These are phyloP conservation scores for Aspergillus incahuasiensis DNA, from an alignment of 495 filamentous ascomycete genomes.

Conservation along the genomic window DNA sequence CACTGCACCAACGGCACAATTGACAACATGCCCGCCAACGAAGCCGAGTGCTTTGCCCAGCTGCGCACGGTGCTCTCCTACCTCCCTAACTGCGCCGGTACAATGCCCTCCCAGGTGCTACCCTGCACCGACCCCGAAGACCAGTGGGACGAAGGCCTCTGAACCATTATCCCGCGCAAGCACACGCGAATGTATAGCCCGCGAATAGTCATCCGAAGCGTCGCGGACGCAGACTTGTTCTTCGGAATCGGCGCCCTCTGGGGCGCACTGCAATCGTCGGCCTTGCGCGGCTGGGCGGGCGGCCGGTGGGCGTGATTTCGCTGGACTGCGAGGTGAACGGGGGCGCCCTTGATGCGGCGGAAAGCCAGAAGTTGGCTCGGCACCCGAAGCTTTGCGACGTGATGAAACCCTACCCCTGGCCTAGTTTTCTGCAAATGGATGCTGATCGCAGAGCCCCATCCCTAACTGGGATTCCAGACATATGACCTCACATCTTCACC, in stretches of 20 bases:
- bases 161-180: constrained; percentile 53
- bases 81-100: constrained; percentile 50
- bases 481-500: too few relatives aligned
- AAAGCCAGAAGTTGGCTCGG: constrained; percentile 54
- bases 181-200: constrained; percentile 58
- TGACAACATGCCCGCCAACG: constrained; percentile 57
- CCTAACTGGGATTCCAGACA: too few relatives aligned
- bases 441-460: too few relatives aligned
- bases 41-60: constrained; percentile 57
- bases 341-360: constrained; percentile 55
- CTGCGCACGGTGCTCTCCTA: constrained; percentile 51
- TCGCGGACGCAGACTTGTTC: constrained; percentile 52
- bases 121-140: constrained; percentile 42
- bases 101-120: constrained; percentile 46
- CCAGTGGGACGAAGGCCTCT: constrained; percentile 43
- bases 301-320: constrained; percentile 52
- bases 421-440: too few relatives aligned
- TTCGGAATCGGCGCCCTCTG: constrained; percentile 61
- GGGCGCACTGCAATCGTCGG: constrained; percentile 59
- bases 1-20: constrained; percentile 64
- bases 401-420: constrained; percentile 58
- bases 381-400: constrained; percentile 59
- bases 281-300: constrained; percentile 51
- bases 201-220: constrained; percentile 49
- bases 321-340: constrained; percentile 57